Evolutionary conservation across 139 green algal species (phyloP).

Genomic region (Diplosphaera chodatii): DNA sequence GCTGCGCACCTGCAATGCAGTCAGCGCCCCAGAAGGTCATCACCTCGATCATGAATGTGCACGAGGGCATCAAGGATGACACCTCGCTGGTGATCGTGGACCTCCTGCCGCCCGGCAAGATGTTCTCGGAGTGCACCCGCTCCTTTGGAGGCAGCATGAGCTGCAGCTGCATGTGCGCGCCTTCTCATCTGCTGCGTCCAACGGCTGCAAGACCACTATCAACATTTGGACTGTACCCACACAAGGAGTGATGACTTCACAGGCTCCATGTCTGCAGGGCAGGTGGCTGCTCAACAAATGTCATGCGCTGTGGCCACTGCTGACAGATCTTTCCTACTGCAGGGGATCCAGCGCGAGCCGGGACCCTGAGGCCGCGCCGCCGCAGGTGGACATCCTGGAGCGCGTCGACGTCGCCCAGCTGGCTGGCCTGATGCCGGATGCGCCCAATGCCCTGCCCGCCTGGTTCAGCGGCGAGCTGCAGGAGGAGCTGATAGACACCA

Average conservation of each 20-base stretch:
- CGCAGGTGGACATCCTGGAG: conserved; percentile 19
- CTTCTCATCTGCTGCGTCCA: too few species aligned
- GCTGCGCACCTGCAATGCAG: conserved; percentile 14
- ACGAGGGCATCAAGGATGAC: conserved; percentile 67
- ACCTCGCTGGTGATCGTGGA: conserved; percentile 77
- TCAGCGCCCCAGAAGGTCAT: conserved; percentile 22
- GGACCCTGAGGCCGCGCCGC: neutral
- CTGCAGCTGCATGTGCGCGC: neutral
- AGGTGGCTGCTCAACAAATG: too few species aligned
- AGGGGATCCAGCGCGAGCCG: neutral
- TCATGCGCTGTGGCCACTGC: too few species aligned
- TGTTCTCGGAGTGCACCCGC: conserved; percentile 31
- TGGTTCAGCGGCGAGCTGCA: conserved; percentile 18
- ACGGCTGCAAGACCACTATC: too few species aligned
- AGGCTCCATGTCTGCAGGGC: too few species aligned
- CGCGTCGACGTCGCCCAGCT: conserved; percentile 24
- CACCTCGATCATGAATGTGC: conserved; percentile 15
- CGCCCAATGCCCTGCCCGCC: neutral
- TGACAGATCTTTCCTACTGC: neutral
- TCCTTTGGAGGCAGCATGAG: neutral
- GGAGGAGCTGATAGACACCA: conserved; percentile 8
- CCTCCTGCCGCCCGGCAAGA: conserved; percentile 46
- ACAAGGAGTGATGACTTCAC: too few species aligned
- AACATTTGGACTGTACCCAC: too few species aligned
- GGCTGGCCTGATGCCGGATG: conserved; percentile 23